Evolutionary conservation across 768 basidiomycete genomes (phyloP).

Genomic region (Strobilomyces confusus): DNA sequence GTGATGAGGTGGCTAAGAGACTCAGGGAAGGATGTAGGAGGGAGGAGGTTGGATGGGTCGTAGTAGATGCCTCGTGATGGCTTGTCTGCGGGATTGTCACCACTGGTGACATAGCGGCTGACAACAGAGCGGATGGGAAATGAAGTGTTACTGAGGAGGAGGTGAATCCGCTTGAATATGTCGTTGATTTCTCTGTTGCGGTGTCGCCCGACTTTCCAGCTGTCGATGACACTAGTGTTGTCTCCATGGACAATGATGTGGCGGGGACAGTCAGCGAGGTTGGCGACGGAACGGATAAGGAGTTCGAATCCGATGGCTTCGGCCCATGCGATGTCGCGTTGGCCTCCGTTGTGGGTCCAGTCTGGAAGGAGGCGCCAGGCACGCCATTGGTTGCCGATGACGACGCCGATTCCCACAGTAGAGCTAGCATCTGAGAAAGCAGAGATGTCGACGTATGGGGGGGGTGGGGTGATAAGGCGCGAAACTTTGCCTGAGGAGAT

Average conservation of each 20-base stretch:
- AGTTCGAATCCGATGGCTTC: slow-evolving; percentile 15
- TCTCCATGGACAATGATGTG: slow-evolving; percentile 6
- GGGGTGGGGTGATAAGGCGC: neutral
- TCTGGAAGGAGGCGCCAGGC: no score
- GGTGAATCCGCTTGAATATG: slow-evolving; percentile 11
- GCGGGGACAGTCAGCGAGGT: neutral
- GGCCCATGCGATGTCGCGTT: slow-evolving; percentile 8
- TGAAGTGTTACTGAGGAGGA: neutral
- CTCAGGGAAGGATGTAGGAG: neutral
- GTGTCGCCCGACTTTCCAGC: slow-evolving; percentile 6
- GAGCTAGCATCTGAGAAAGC: neutral
- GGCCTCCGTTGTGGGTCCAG: no score
- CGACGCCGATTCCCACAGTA: neutral
- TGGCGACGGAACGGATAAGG: neutral
- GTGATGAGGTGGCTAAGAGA: neutral
- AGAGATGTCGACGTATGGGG: neutral
- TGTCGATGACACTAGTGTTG: slow-evolving; percentile 18
- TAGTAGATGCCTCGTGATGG: neutral
- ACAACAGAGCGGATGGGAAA: neutral
- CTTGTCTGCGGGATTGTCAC: neutral
- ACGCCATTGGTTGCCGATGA: no score
- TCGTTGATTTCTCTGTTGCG: slow-evolving; percentile 11
- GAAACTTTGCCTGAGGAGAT: neutral
- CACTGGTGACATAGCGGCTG: neutral
- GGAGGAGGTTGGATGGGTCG: neutral